phyloP scores from a whole-genome alignment of 2,329 filamentous ascomycete genomes.

The Sclerotinia borealis region DNA sequence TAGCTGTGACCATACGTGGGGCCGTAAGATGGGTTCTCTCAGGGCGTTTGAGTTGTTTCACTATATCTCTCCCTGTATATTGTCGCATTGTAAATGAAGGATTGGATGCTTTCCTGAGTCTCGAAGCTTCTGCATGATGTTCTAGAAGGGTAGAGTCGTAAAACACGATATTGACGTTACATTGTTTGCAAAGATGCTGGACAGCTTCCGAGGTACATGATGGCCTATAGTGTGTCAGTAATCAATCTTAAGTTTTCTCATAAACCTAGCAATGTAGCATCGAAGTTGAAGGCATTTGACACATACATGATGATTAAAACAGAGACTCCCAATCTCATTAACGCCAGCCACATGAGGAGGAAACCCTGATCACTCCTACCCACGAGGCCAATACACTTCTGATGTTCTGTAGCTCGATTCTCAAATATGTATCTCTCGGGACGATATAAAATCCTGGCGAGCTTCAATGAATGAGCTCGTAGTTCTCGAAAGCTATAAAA shows the following conservation, averaged over 20 bases:
- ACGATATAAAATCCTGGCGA: not conserved
- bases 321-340: constrained; percentile 4
- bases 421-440: not conserved
- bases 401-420: not conserved
- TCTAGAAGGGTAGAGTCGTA: not conserved
- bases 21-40: too few species aligned
- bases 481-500: not conserved
- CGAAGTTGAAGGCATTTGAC: not conserved
- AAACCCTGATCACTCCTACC: not conserved
- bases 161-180: not conserved
- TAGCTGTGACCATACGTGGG: too few species aligned
- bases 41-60: not conserved
- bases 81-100: not conserved
- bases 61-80: not conserved
- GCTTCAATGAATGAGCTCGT: not conserved
- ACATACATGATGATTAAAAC: constrained; percentile 4
- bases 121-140: not conserved
- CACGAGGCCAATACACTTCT: not conserved
- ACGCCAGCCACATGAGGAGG: constrained; percentile 4
- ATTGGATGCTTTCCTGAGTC: not conserved
- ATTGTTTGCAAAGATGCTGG: not conserved
- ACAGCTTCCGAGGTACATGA: not conserved
- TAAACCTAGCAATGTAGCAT: not conserved
- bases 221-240: not conserved
- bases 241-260: not conserved